Conservation (phyloP, 352 stramenopile species). For the Phytophthora sojae region DNA sequence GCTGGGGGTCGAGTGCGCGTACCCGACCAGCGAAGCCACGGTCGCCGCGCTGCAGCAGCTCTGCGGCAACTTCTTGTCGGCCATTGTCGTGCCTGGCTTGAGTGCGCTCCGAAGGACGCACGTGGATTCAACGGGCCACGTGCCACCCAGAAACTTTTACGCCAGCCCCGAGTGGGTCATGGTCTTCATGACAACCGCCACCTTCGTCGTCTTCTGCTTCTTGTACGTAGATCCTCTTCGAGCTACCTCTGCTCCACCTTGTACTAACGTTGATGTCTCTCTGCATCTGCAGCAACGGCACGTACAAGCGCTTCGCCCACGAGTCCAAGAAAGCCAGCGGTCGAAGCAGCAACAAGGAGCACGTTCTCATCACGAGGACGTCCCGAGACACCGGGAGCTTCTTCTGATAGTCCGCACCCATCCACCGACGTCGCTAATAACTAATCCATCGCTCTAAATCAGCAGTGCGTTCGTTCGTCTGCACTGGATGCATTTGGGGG, state of each 20-base stretch:
- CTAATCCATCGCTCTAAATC: not conserved
- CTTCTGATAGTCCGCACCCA: slow-evolving; percentile 10
- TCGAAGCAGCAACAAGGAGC: slow-evolving; percentile 11
- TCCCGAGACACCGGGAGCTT: slow-evolving; percentile 29
- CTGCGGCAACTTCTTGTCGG: slow-evolving; percentile 80
- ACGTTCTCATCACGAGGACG: slow-evolving; percentile 14
- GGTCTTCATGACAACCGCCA: slow-evolving; percentile 48
- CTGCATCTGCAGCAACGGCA: slow-evolving; percentile 57
- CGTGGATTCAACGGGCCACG: slow-evolving; percentile 39
- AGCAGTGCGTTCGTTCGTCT: not conserved
- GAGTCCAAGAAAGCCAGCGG: slow-evolving; percentile 28
- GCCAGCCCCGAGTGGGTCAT: slow-evolving; percentile 64
- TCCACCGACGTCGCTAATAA: not conserved
- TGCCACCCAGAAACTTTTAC: slow-evolving; percentile 52
- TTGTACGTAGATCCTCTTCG: slow-evolving; percentile 58
- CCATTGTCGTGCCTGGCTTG: slow-evolving; percentile 61
- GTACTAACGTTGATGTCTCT: slow-evolving; percentile 42
- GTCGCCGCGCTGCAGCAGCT: slow-evolving; percentile 81
- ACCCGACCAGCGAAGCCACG: slow-evolving; percentile 78
- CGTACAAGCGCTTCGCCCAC: slow-evolving; percentile 61
- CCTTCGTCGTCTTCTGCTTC: slow-evolving; percentile 62
- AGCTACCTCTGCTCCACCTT: slow-evolving; percentile 52
- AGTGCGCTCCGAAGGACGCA: slow-evolving; percentile 51
- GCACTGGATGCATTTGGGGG: not conserved
- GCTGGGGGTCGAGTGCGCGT: slow-evolving; percentile 75